These are phyloP conservation scores for Paragyromitra xinjiangensis DNA, from an alignment of 495 filamentous ascomycete species.

Conservation along the genomic window DNA sequence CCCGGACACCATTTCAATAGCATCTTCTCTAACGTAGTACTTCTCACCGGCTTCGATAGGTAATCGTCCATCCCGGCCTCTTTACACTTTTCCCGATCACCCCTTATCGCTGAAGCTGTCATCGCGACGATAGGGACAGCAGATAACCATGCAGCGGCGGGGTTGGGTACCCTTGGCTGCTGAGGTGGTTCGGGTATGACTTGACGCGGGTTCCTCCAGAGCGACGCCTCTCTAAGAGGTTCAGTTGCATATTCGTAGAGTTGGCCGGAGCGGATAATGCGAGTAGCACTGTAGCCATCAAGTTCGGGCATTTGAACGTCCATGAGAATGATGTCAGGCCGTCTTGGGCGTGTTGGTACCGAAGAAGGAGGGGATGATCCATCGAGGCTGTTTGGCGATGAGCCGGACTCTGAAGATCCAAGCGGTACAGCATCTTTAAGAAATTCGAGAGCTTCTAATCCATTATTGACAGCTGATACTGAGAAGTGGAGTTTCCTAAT, in stretches of 20 bases:
- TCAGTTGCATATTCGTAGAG: conserved; percentile 46
- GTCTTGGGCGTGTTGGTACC: conserved; percentile 59
- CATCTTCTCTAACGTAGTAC: conserved; percentile 74
- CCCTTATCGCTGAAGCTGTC: conserved; percentile 83
- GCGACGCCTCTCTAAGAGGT: conserved; percentile 24
- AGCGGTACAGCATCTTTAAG: conserved; percentile 58
- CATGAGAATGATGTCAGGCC: conserved; percentile 79
- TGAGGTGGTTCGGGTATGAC: conserved; percentile 1
- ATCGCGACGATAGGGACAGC: conserved; percentile 77
- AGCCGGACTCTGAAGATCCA: conserved; percentile 4
- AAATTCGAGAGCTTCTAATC: conserved; percentile 78
- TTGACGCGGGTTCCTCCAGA: conserved; percentile 49
- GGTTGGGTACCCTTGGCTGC: conserved; percentile 16
- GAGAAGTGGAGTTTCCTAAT: conserved; percentile 78
- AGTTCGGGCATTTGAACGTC: conserved; percentile 86
- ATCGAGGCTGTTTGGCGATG: conserved; percentile 17
- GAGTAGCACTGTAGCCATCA: conserved; percentile 80
- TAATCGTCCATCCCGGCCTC: conserved; percentile 87
- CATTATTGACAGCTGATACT: conserved; percentile 66
- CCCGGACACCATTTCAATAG: conserved; percentile 67
- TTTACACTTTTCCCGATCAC: conserved; percentile 79
- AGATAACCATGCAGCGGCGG: conserved; percentile 43
- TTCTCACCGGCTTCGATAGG: conserved; percentile 77
- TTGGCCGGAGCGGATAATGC: conserved; percentile 66
- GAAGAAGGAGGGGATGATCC: conserved; percentile 15